Percentiles rank a stretch among this genome's conserved stretches.
Conservation (phyloP, 257 asterid genomes). For the Cynanchum wilfordii region DNA sequence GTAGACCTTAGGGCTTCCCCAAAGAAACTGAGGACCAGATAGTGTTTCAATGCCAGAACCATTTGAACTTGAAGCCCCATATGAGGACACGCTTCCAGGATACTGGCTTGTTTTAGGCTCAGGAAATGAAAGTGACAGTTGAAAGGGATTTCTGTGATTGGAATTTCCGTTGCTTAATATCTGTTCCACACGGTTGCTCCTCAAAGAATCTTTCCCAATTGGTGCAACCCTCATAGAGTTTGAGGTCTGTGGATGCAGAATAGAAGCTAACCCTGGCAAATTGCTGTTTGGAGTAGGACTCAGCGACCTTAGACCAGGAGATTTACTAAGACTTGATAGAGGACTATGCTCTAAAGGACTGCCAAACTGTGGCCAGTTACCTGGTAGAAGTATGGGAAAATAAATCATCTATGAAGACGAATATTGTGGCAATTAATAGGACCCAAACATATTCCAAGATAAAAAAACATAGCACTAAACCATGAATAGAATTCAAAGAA, state of each 20-base stretch:
- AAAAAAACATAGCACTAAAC: constrained; percentile 6
- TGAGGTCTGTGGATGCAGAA: constrained; percentile 36
- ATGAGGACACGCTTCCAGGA: constrained; percentile 35
- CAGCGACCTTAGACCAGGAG: constrained; percentile 35
- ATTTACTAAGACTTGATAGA: constrained; percentile 35
- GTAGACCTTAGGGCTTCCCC: constrained; percentile 54
- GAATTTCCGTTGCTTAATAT: constrained; percentile 18
- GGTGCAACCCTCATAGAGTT: constrained; percentile 37
- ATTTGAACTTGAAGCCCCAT: constrained; percentile 40
- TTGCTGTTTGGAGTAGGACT: constrained; percentile 35
- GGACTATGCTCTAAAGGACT: constrained; percentile 47
- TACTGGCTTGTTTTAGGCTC: constrained; percentile 37
- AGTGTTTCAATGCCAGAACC: constrained; percentile 40
- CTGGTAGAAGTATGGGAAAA: constrained; percentile 26
- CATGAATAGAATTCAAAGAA: constrained; percentile 15
- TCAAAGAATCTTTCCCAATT: constrained; percentile 28
- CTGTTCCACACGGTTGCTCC: constrained; percentile 21
- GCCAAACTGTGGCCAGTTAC: constrained; percentile 53
- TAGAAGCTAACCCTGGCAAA: constrained; percentile 52
- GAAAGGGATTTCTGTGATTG: constrained; percentile 25
- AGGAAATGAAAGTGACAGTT: constrained; percentile 44
- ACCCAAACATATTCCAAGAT: background rate
- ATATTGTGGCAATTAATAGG: background rate
- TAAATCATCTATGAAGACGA: background rate
- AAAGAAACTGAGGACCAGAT: constrained; percentile 48